Conservation (phyloP, 805 yeast species). For the Wilhelminamyces savonicus region DNA sequence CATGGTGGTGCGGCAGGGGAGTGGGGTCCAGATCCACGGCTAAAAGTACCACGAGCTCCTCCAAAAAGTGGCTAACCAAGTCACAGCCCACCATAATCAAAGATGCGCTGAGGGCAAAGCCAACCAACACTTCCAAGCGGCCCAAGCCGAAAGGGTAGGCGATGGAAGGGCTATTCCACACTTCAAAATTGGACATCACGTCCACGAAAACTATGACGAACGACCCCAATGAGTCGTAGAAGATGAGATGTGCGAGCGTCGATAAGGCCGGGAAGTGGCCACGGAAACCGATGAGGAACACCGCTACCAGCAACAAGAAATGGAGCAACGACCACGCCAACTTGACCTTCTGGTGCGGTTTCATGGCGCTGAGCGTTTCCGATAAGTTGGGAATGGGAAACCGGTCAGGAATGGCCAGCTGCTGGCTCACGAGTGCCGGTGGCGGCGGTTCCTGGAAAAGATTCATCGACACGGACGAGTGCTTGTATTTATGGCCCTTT, state of each 20-base stretch:
- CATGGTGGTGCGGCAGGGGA: slow-evolving; percentile 30
- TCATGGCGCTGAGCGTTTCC: slow-evolving; percentile 60
- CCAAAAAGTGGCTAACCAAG: slow-evolving; percentile 77
- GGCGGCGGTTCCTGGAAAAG: slow-evolving; percentile 91
- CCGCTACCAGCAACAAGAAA: slow-evolving; percentile 42
- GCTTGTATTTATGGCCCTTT: slow-evolving; percentile 93
- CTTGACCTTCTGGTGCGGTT: slow-evolving; percentile 50
- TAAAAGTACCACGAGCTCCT: slow-evolving; percentile 53
- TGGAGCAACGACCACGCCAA: slow-evolving; percentile 58
- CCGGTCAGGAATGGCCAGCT: slow-evolving; percentile 53
- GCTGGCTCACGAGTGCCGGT: slow-evolving; percentile 36
- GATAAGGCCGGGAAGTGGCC: slow-evolving; percentile 55
- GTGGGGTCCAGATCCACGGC: slow-evolving; percentile 24
- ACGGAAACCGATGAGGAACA: slow-evolving; percentile 56
- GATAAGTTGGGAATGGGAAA: slow-evolving; percentile 66
- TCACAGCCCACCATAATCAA: slow-evolving; percentile 89
- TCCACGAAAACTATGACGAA: slow-evolving; percentile 64
- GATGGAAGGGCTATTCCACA: slow-evolving; percentile 78
- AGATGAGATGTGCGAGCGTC: slow-evolving; percentile 79
- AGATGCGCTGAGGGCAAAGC: slow-evolving; percentile 81
- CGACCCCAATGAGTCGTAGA: slow-evolving; percentile 82
- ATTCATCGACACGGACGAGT: slow-evolving; percentile 94
- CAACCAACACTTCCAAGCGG: slow-evolving; percentile 80
- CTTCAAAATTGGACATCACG: slow-evolving; percentile 84
- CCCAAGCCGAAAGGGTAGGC: slow-evolving; percentile 90